A percentile compares a stretch with the other conserved stretches of the same genome.
These are phyloP conservation scores for Luffa aegyptiaca DNA, from an alignment of 306 rosid species.

Conservation along the genomic window DNA sequence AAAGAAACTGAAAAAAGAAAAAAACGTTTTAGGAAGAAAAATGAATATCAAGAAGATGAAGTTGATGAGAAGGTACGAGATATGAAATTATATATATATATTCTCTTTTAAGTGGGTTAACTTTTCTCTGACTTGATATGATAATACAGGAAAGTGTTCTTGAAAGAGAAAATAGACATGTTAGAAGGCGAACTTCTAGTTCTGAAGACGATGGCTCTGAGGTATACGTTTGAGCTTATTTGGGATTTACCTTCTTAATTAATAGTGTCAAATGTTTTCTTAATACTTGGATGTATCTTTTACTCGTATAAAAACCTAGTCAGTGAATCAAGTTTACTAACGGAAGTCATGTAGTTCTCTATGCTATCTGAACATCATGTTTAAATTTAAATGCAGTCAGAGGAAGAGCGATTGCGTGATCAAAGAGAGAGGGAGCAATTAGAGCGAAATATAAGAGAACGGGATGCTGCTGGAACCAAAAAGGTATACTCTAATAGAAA, in stretches of 20 bases:
- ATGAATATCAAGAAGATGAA: conserved; percentile 49
- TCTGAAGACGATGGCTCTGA: conserved; percentile 63
- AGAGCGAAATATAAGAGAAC: conserved; percentile 62
- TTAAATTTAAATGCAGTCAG: conserved; percentile 46
- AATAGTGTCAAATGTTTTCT: background rate
- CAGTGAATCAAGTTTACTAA: conserved; percentile 6
- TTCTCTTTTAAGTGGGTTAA: conserved; percentile 17
- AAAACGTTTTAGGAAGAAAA: conserved; percentile 71
- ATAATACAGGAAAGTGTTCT: conserved; percentile 43
- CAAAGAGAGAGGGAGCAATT: conserved; percentile 86
- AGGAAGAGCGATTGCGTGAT: conserved; percentile 83
- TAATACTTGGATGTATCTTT: background rate
- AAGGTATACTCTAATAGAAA: conserved; percentile 39
- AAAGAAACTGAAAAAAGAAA: conserved; percentile 30
- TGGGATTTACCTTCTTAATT: background rate
- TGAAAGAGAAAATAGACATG: conserved; percentile 43
- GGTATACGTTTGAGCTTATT: conserved; percentile 25
- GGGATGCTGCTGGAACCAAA: conserved; percentile 68
- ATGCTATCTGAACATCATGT: background rate
- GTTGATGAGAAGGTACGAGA: conserved; percentile 49
- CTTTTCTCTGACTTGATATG: conserved; percentile 28
- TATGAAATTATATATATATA: conserved; percentile 4
- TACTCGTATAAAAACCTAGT: background rate
- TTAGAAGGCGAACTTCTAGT: conserved; percentile 43
- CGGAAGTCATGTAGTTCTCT: background rate